These are phyloP conservation scores for Fusarium acutatum DNA, from an alignment of 2,329 filamentous ascomycete species.

Conservation along the genomic window DNA sequence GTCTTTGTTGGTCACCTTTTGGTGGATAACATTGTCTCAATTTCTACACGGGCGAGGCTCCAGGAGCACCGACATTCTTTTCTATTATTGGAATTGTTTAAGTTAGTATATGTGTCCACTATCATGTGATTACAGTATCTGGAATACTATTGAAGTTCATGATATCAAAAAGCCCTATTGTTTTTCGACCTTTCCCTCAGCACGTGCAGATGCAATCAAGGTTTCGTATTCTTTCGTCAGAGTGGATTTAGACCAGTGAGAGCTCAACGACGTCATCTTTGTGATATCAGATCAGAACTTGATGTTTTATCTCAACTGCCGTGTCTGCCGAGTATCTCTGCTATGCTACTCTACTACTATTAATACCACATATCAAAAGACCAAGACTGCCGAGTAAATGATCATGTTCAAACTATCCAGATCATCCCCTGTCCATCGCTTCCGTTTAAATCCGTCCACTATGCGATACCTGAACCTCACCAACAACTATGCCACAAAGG, in stretches of 20 bases:
- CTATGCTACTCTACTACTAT: not conserved
- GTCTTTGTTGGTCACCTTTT: conserved; percentile 34
- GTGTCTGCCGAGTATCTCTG: not conserved
- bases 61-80: conserved; percentile 56
- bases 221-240: conserved; percentile 24
- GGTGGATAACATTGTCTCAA: conserved; percentile 23
- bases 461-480: not conserved
- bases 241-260: conserved; percentile 19
- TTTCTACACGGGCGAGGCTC: conserved; percentile 60
- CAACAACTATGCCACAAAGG: conserved; percentile 16
- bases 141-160: not conserved
- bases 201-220: conserved; percentile 5
- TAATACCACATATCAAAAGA: not conserved
- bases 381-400: not conserved
- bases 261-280: conserved; percentile 31
- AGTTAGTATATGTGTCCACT: not conserved
- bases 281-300: not conserved
- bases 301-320: not conserved
- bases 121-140: not conserved
- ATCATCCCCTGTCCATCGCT: not conserved
- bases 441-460: not conserved
- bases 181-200: not conserved
- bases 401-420: conserved; percentile 12
- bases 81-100: not conserved
- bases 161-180: not conserved